Base-by-base conservation (phyloP, 2,329 filamentous ascomycete species). In the Diaporthe destruens region DNA sequence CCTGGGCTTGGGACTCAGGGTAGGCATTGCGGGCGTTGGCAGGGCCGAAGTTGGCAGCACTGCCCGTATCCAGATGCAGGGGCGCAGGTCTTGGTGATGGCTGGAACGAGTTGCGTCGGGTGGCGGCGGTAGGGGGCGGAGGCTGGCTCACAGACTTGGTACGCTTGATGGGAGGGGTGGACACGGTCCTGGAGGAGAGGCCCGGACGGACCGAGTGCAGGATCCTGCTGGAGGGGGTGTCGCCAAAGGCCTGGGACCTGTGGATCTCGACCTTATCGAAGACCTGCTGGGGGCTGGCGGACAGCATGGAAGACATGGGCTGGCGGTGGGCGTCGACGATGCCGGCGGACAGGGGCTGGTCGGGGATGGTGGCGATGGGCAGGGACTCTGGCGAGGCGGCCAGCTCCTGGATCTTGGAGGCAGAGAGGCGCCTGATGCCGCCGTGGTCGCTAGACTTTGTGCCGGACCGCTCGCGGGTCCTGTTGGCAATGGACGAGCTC, bases 331-430 rank as follows among this genome's bases (percentile, higher is more conserved):
- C 77, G 44, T 85, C 85, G 39, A 76, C 77, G 16, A 79, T 74
- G 32, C 78, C 80, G 74, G 80, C 85, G 75, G 80, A 85, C 75
- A 78, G 78, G 74, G 80, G 81, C 75, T 77, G 82, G 74, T 80
- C 81, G 75, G 80, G 78, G 3, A 86, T 80, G 18, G 85, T 79
- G 1, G 87, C 86, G 0, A 91, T 80, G 16, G 90, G 89, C 2
- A 92, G 81, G 0, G 89, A 91, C 36, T 89, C 87, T 7, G 88
- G 88, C 1, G 87, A 85, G 36, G 85, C 86, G 18, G 87, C 86
- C 72, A 92, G 80, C 73, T 89, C 86, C 69, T 89, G 86, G 78
- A 91, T 90, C 76, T 90, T 87, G 49, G 84, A 86, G 9, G 87
- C 87, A 0, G 89, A 90, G 34, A 91, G 82, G 49, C 88, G 86